Base-by-base conservation (phyloP, 306 rosid genomes). In the Vigna reflexopilosa region DNA sequence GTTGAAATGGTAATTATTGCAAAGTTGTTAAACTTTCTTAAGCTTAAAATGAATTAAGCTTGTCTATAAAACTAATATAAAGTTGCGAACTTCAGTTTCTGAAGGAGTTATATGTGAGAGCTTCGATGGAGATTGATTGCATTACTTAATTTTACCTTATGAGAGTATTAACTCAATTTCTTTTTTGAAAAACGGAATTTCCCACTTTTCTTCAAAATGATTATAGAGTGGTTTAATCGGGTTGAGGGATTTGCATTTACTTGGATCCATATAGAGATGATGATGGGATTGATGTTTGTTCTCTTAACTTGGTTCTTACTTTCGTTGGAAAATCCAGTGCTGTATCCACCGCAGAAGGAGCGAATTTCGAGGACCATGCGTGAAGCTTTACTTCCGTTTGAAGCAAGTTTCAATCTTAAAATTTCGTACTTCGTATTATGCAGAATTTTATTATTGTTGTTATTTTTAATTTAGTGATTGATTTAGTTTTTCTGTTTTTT, bases 241-340 rank as follows among this genome's bases (percentile, higher is more conserved):
- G 14, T 26, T 56, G 66, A 47, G 8, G 63, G 16, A 22, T 67
- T 69, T 55, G 30, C 12, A 17, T 16, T 36, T 67, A 50, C 13
- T 56, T 48, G 20, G 45, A 11, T 34, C 47, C 51, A 15, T 3
- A n/a, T 10, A 36, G 62, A 47, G 62, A 58, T 61, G 65, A 12
- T 36, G 65, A 62, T 32, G 40, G 40, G 17, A 10, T 84, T 75
- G 48, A 28, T 61, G 84, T 83, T 83, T 32, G 5, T 54, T 80
- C 93, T 87, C 95, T 93, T 88, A 84, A 91, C 92, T 82, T 56
- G 7, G 48, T n/a, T 68, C 74, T 78, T 82, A 93, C 97, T 91
- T 52, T 87, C 81, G 88, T 65, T 93, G 77, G 88, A 73, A n/a
- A 64, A 84, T 4, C 93, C 98, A 1, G 80, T 68, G 51, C 14